Evolutionary conservation across 495 filamentous ascomycete species (phyloP).

Genomic region (Immersiella caudata): DNA sequence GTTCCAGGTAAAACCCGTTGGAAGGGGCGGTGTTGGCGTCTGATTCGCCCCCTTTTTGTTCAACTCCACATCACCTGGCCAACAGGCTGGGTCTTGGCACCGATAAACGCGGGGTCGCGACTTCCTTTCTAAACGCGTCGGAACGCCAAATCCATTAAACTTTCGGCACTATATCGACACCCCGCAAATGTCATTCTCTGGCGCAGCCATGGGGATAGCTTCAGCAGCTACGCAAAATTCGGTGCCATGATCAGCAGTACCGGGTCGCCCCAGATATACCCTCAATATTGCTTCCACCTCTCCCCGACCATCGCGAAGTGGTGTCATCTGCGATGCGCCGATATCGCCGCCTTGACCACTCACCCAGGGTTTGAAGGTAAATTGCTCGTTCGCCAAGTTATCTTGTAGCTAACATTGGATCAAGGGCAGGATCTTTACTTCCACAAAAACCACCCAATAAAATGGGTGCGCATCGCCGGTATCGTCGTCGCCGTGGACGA

Average conservation of each 20-base stretch:
- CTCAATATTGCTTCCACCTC: slow-evolving; percentile 78
- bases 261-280: slow-evolving; percentile 60
- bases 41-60: slow-evolving; percentile 10
- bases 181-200: neutral
- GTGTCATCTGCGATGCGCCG: slow-evolving; percentile 74
- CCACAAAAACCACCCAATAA: slow-evolving; percentile 84
- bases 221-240: neutral
- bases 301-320: slow-evolving; percentile 83
- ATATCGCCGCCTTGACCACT: slow-evolving; percentile 64
- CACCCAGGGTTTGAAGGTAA: slow-evolving; percentile 70
- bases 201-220: slow-evolving; percentile 9
- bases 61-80: slow-evolving; percentile 2
- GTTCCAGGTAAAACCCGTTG: neutral
- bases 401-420: neutral
- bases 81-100: slow-evolving; percentile 7
- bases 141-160: neutral
- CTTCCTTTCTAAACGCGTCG: neutral
- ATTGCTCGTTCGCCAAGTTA: neutral
- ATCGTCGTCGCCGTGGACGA: slow-evolving; percentile 77
- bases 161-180: neutral
- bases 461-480: slow-evolving; percentile 78
- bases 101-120: neutral
- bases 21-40: neutral
- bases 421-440: slow-evolving; percentile 76
- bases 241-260: slow-evolving; percentile 56